Conservation (phyloP, 768 basidiomycete genomes). For the Coprinopsis strossmayeri region DNA sequence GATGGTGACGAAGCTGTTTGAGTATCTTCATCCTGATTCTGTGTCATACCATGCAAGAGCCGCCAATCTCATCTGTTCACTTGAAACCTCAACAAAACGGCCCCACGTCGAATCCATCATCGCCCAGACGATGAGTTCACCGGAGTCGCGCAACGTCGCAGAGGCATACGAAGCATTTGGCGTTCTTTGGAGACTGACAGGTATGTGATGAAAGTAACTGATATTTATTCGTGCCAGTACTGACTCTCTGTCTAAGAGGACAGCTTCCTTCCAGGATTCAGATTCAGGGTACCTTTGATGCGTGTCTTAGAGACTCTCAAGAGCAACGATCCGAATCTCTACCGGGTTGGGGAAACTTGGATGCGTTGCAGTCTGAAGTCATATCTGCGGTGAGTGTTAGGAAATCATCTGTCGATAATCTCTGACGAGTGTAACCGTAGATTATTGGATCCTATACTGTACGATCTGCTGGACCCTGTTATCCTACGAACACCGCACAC, state of each 20-base stretch:
- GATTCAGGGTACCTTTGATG: constrained; percentile 82
- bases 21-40: constrained; percentile 61
- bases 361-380: constrained; percentile 92
- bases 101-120: constrained; percentile 76
- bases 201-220: constrained; percentile 32
- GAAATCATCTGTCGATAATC: too few relatives aligned
- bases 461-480: constrained; percentile 65
- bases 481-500: constrained; percentile 46
- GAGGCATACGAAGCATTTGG: constrained; percentile 85
- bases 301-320: constrained; percentile 79
- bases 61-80: constrained; percentile 75
- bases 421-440: too few relatives aligned
- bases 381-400: constrained; percentile 82
- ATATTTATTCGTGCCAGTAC: not conserved
- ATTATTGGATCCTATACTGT: constrained; percentile 84
- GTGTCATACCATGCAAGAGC: constrained; percentile 76
- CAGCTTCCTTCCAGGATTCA: constrained; percentile 69
- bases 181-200: constrained; percentile 84
- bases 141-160: constrained; percentile 37
- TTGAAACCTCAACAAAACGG: constrained; percentile 50
- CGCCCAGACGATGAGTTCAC: constrained; percentile 60
- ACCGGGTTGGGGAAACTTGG: constrained; percentile 90
- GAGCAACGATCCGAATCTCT: constrained; percentile 64
- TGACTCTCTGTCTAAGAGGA: constrained; percentile 53
- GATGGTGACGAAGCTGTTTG: constrained; percentile 64